Base-by-base conservation (phyloP, 208 protist species). In the Leishmania arabica region DNA sequence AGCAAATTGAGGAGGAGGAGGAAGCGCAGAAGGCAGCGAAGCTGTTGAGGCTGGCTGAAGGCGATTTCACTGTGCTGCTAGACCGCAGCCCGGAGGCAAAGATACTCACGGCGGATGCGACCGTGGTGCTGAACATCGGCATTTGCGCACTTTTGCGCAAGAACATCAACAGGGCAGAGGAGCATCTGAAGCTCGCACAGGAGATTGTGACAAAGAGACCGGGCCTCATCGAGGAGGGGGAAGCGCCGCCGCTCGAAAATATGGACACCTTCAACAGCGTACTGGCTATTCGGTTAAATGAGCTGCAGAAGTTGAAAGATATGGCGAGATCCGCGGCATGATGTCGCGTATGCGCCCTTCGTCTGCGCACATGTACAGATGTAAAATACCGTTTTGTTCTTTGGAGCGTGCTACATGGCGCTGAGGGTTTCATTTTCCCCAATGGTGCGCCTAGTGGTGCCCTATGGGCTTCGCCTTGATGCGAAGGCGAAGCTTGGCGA, bases 41-140 rank as follows among this genome's bases (percentile, higher is more conserved):
- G 6, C 31, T 81, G 31, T 64, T 86, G 53, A 56, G 64, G 13
- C 37, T 75, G 31, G 93, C 91, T 45, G 88, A 90, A 75, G 75
- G 64, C 8, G 90, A 95, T 60, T 91, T 97, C 42, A 83, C 80
- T 19, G 54, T 58, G 0, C 74, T 97, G 27, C 78, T 95, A 65
- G 78, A 87, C 42, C 74, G 58, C 6, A 83, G 77, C 37, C 80
- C 73, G 37, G 80, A 89, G 0, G 75, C 80, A 1, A 84, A 87
- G 27, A 72, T 85, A 53, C 70, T 72, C 45, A 31, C 71, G 1
- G 80, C 73, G 27, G 91, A 94, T 88, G 82, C 81, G 62, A 93
- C 81, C 66, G 88, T 95, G 15, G 79, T 90, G 42, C 81, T 97
- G 37, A 95, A 95, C 75, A 88, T 95, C 53, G 92, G 90, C 37